These are phyloP conservation scores for Entophlyctis luteolus DNA, from an alignment of 192 early-diverging fungal species.

Conservation along the genomic window DNA sequence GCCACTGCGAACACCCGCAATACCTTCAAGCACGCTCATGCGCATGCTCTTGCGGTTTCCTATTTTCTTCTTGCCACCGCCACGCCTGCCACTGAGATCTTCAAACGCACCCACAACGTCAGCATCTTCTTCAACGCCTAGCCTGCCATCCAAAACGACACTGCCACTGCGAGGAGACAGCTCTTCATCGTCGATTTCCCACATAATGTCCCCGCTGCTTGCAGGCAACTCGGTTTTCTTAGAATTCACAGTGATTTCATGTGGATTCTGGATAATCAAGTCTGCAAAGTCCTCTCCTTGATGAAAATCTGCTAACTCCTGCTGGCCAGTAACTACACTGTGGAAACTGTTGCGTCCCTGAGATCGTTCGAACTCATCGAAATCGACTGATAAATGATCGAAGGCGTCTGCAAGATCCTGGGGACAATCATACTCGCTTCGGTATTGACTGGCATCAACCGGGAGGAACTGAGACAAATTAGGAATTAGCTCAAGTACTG, in stretches of 20 bases:
- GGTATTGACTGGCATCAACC: conserved; percentile 22
- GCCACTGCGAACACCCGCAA: neutral
- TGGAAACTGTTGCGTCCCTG: conserved; percentile 5
- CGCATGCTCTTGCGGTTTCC: conserved; percentile 18
- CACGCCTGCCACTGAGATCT: neutral
- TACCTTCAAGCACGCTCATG: conserved; percentile 9
- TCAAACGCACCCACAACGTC: neutral
- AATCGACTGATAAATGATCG: conserved; percentile 17
- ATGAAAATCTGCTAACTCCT: too few species aligned
- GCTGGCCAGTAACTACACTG: neutral
- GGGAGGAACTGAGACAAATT: conserved; percentile 24
- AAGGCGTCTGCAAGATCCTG: conserved; percentile 23
- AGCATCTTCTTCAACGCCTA: neutral
- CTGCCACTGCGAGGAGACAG: neutral
- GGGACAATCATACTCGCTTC: conserved; percentile 18
- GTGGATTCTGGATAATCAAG: neutral
- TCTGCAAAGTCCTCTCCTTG: conserved; percentile 17
- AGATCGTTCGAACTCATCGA: conserved; percentile 23
- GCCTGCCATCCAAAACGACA: too few species aligned
- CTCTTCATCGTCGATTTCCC: neutral
- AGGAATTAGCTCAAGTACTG: neutral
- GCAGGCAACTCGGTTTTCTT: neutral
- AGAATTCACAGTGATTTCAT: neutral
- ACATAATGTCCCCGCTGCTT: conserved; percentile 14
- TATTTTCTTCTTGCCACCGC: neutral